These are phyloP conservation scores for Phyllosticta citribraziliensis DNA, from an alignment of 2,329 filamentous ascomycete genomes.

Conservation along the genomic window DNA sequence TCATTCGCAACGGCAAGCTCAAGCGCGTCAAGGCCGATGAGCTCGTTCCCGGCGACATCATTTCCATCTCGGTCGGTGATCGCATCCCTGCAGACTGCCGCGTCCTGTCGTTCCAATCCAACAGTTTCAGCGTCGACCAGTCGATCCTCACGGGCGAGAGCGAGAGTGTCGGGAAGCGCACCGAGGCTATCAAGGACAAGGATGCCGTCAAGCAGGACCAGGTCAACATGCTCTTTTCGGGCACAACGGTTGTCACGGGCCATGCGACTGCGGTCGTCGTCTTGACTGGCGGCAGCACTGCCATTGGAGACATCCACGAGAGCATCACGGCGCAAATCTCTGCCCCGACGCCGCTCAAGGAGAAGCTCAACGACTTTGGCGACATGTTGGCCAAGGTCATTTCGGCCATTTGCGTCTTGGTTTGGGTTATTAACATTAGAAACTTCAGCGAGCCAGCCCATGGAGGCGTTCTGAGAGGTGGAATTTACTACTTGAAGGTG, in stretches of 20 bases:
- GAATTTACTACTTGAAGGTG: slow-evolving; percentile 92
- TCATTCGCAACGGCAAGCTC: slow-evolving; percentile 73
- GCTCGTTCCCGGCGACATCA: slow-evolving; percentile 85
- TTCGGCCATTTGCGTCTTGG: slow-evolving; percentile 87
- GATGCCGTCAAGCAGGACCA: slow-evolving; percentile 96
- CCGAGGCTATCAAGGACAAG: slow-evolving; percentile 56
- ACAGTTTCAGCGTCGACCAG: slow-evolving; percentile 94
- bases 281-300: slow-evolving; percentile 78
- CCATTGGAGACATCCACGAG: slow-evolving; percentile 97
- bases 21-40: slow-evolving; percentile 90
- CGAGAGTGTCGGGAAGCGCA: slow-evolving; percentile 88
- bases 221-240: slow-evolving; percentile 95
- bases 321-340: slow-evolving; percentile 98
- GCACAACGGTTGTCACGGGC: slow-evolving; percentile 91
- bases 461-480: slow-evolving; percentile 89
- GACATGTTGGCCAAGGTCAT: slow-evolving; percentile 96
- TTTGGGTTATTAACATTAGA: slow-evolving; percentile 97
- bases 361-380: slow-evolving; percentile 98
- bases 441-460: slow-evolving; percentile 94
- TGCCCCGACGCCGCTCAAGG: slow-evolving; percentile 91
- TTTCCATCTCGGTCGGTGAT: slow-evolving; percentile 81
- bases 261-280: slow-evolving; percentile 87
- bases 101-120: slow-evolving; percentile 82
- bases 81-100: slow-evolving; percentile 93
- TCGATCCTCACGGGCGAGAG: slow-evolving; percentile 96